These are phyloP conservation scores for Aspergillus viridinutans DNA, from an alignment of 2,329 filamentous ascomycete genomes.

Conservation along the genomic window DNA sequence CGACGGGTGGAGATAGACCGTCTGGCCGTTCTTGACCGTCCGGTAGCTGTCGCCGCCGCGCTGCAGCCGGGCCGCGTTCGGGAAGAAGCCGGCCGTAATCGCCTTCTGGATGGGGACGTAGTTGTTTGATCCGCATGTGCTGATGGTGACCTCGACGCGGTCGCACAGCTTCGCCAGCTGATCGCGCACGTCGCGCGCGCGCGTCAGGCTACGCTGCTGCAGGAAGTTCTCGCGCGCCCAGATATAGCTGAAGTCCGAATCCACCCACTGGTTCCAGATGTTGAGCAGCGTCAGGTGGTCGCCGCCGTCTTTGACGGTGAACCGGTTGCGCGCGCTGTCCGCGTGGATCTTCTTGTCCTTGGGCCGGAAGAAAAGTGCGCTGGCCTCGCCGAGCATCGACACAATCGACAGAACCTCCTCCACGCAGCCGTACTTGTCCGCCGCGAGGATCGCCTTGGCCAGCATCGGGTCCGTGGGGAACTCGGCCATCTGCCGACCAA, in stretches of 20 bases:
- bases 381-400: constrained; percentile 87
- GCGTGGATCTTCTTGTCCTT: constrained; percentile 98
- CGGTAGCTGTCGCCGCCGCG: constrained; percentile 82
- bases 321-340: constrained; percentile 81
- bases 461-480: constrained; percentile 92
- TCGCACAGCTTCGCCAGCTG: constrained; percentile 91
- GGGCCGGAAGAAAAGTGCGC: constrained; percentile 85
- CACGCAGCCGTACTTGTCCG: constrained; percentile 86
- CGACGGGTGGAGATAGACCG: constrained; percentile 87
- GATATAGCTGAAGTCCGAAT: constrained; percentile 79
- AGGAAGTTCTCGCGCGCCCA: constrained; percentile 94
- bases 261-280: constrained; percentile 93
- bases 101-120: constrained; percentile 78
- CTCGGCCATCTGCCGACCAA: constrained; percentile 91
- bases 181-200: constrained; percentile 86
- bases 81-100: constrained; percentile 88
- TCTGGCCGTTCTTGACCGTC: constrained; percentile 84
- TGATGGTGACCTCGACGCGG: constrained; percentile 73
- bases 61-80: constrained; percentile 81
- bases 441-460: constrained; percentile 80
- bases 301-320: constrained; percentile 85
- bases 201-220: constrained; percentile 81
- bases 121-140: constrained; percentile 67
- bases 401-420: constrained; percentile 90
- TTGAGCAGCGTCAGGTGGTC: constrained; percentile 87